Percentiles rank a stretch among this genome's conserved stretches.
These are phyloP conservation scores for Lagenidium sp. DNA, from an alignment of 352 stramenopile genomes.

Conservation along the genomic window DNA sequence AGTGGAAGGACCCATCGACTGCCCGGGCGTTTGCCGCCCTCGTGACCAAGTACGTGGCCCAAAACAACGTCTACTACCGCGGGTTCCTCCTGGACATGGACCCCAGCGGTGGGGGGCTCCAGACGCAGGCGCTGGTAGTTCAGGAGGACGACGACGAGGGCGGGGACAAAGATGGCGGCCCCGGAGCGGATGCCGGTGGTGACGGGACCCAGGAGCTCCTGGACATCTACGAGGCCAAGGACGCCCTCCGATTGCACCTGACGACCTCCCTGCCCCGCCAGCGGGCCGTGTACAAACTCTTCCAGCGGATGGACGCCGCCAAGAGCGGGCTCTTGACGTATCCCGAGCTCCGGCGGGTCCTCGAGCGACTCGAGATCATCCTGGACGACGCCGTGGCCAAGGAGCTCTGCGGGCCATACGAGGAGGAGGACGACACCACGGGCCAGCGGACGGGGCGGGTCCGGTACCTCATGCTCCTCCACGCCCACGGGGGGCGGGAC, in stretches of 20 bases:
- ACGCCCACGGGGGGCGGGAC: conserved; percentile 51
- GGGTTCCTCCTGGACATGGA: conserved; percentile 65
- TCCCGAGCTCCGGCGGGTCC: conserved; percentile 42
- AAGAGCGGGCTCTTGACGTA: conserved; percentile 44
- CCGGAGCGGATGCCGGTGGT: conserved; percentile 3
- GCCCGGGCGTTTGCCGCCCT: conserved; percentile 22
- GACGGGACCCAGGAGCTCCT: conserved; percentile 2
- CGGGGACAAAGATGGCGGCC: conserved; percentile 3
- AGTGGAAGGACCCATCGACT: conserved; percentile 18
- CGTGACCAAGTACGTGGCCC: conserved; percentile 40
- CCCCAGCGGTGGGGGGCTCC: conserved; percentile 26
- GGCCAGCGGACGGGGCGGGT: conserved; percentile 27
- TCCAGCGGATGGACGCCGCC: conserved; percentile 46
- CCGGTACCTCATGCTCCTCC: conserved; percentile 57
- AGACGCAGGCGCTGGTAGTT: conserved; percentile 42
- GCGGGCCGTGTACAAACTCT: conserved; percentile 46
- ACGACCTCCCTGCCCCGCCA: conserved; percentile 31
- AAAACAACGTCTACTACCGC: conserved; percentile 56
- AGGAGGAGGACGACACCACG: conserved; percentile 44
- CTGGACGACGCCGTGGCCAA: conserved; percentile 27
- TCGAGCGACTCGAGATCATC: conserved; percentile 43
- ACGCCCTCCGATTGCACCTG: conserved; percentile 42
- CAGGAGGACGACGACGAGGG: conserved; percentile 43
- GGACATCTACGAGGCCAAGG: conserved; percentile 35
- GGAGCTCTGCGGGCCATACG: conserved; percentile 35